Evolutionary conservation across 371 early-diverging fungal genomes (phyloP).

Genomic region (Capillidium heterosporum): DNA sequence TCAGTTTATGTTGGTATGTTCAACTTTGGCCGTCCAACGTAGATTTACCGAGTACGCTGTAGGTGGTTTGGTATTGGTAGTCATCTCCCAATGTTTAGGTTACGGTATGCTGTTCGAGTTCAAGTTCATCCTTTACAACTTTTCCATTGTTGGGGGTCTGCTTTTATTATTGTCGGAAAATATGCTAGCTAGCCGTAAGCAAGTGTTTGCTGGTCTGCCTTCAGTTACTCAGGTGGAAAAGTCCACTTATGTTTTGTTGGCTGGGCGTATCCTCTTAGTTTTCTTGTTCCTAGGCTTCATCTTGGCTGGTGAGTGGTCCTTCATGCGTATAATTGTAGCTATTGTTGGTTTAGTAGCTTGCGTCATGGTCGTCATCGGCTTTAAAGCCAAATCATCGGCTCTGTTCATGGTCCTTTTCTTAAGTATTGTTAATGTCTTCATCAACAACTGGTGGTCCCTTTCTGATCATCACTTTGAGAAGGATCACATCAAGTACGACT

Average conservation of each 20-base stretch:
- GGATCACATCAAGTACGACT: constrained; percentile 93
- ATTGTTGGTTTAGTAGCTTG: constrained; percentile 69
- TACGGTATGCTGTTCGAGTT: constrained; percentile 85
- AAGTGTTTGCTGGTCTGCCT: constrained; percentile 78
- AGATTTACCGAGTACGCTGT: constrained; percentile 65
- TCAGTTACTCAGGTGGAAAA: constrained; percentile 59
- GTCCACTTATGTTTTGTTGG: constrained; percentile 69
- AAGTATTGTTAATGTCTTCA: constrained; percentile 67
- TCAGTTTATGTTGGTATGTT: constrained; percentile 58
- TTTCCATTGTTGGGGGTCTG: constrained; percentile 86
- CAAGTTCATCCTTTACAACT: constrained; percentile 75
- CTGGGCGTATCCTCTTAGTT: constrained; percentile 80
- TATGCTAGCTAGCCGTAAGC: constrained; percentile 32
- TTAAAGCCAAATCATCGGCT: constrained; percentile 91
- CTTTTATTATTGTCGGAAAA: constrained; percentile 75
- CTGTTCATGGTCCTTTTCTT: constrained; percentile 78
- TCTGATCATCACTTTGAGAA: constrained; percentile 55
- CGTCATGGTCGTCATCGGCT: constrained; percentile 87
- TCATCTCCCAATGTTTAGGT: constrained; percentile 72
- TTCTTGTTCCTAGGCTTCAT: constrained; percentile 77
- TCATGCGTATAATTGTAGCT: constrained; percentile 46
- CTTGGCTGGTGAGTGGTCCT: constrained; percentile 64
- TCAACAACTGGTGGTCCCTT: constrained; percentile 94
- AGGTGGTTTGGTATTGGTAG: constrained; percentile 55
- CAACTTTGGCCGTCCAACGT: constrained; percentile 54